Base-by-base conservation (phyloP, 495 filamentous ascomycete genomes). In the Penicillium macrosclerotiorum region DNA sequence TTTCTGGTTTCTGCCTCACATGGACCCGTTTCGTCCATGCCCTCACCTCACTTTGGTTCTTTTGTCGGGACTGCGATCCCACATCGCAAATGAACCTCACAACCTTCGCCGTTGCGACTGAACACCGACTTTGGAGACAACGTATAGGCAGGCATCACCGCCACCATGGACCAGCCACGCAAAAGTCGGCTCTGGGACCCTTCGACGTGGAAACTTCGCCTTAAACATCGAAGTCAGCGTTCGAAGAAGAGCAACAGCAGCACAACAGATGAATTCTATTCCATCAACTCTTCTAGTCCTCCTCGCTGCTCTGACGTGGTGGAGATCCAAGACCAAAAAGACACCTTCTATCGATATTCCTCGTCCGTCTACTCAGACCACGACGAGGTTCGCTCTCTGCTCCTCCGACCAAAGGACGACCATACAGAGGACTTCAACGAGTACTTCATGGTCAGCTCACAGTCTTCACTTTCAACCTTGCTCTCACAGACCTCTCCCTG, bases 171-270 rank as follows among this genome's bases (percentile, higher is more conserved):
- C n/a, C 7, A 22, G n/a, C 38, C 16, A 7, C 20, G 38, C 5
- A 41, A 41, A 26, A 41, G 8, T 3, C 8, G 20, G 5, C 30
- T 41, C 38, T 41, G 38, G 38, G 30, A 26, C 8, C 19, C 26
- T n/a, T 41, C 38, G 8, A 8, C 38, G 24, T 41, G 38, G 38
- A 41, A 41, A 30, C 12, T 22, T 30, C 38, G 38, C 19, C 8
- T 41, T 14, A 41, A 41, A 17, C 38, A 22, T 29, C 17, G 17
- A 2, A 29, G 38, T 41, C 38, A 19, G 14, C 38, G 2, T n/a
- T n/a, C n/a, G n/a, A n/a, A n/a, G n/a, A n/a, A n/a, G n/a, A n/a
- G n/a, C n/a, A n/a, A n/a, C n/a, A 30, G 17, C 25, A 30, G 38
- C 26, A 30, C 25, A 8, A 5, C 4, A 0, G 38, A 41, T 6